Evolutionary conservation across 2,329 filamentous ascomycete species (phyloP), one percentile per base, ranked within the genome.

Genomic region (Fusarium pseudoanthophilum): DNA sequence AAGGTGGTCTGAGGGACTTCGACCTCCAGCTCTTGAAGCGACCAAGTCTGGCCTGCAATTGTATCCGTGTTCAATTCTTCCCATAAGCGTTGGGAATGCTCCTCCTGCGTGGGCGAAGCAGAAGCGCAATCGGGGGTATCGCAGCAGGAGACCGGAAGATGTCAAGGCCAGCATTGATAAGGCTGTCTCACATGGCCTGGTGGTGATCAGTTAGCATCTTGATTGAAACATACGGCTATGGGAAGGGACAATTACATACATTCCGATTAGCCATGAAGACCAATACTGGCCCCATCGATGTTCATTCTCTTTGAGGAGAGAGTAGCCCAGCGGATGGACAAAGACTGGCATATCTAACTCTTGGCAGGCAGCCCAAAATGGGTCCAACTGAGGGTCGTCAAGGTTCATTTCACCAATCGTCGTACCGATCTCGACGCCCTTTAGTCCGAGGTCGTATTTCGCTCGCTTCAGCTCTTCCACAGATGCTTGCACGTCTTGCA

Each of bases 221-320:
- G 15, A 4, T 18, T 24, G 6, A 1, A 5, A 6, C 7, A 24
- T 9, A n/a, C 13, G 0, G 11, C 20, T 2, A n/a, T 15, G 5
- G 13, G 20, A 15, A n/a, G 40, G n/a, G 39, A 16, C 2, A 6
- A 8, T 11, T 1, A 24, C n/a, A 24, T 24, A 43, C 42, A 45
- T 45, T 45, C 42, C 42, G 14, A 45, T 45, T 4, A 45, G 16
- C 42, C 42, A 45, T 11, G 42, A 45, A 45, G 42, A 45, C 42
- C 42, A 45, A 45, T 45, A 45, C 16, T 45, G 42, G 9, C 42
- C 42, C 42, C 42, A 45, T 9, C 42, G 42, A 5, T 26, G n/a
- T 26, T 45, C 42, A 26, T 45, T 45, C 16, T 26, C 42, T 20
- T 18, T 45, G 16, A 45, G 42, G 11, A 45, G n/a, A 4, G 42